Base-by-base conservation (phyloP, 2,329 filamentous ascomycete genomes). In the Hypoxylon sp. region DNA sequence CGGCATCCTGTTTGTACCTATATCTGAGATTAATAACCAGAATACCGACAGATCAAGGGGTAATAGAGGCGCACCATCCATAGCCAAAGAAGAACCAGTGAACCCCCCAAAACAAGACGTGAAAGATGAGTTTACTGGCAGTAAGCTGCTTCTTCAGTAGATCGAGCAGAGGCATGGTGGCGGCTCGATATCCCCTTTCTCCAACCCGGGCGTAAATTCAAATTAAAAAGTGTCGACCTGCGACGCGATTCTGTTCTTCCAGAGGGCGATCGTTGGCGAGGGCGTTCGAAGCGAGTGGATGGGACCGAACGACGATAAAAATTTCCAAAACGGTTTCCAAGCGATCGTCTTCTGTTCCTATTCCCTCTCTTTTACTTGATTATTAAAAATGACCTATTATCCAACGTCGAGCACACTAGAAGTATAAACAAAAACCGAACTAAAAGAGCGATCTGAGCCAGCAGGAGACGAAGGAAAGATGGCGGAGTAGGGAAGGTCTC, bases 81-180 rank as follows among this genome's bases (percentile, higher is more conserved):
- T 89, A 88, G 46, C 87, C 91, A 78, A 97, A 97, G n/a, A 97
- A 79, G 24, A 85, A 90, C 80, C 89, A 89, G 77, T 97, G 94
- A 46, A 93, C 82, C 2, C 85, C 86, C 90, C 93, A 95, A 79
- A 97, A 97, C 55, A 96, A 79, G 71, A 93, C 74, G 79, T 97
- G 92, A 80, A 97, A 97, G 52, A 92, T 66, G 62, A 97, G 78
- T 80, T 97, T 97, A 58, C 86, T 84, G 15, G 86, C 80, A 59
- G 88, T 89, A 67, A 94, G 87, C 81, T 94, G 89, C 80, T 89
- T 89, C 79, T 83, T 86, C 71, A 89, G 71, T 70, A 87, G 75
- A 27, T 72, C 72, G 65, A 75, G 52, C 67, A 81, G 64, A 71
- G 73, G 70, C 82, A 80, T 85, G 59, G 79, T 84, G 81, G 61